A percentile compares a stretch with the other conserved stretches of the same genome.
Evolutionary conservation across 2,329 filamentous ascomycete species (phyloP).

Genomic region (Epichloe brachyelytri): DNA sequence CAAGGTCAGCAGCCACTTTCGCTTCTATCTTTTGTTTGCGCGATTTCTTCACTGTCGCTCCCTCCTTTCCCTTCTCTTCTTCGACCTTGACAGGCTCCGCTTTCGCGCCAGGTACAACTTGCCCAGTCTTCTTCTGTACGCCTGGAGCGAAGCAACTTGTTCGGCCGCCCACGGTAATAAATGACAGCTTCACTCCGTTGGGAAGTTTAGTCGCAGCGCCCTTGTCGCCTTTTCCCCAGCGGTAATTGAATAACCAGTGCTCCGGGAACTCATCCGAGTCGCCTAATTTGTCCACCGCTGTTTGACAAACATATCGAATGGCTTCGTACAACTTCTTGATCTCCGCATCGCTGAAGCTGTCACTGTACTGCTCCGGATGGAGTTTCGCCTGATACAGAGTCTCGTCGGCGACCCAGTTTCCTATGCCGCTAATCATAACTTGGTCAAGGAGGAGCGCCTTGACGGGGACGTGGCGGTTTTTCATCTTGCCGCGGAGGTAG

Average conservation of each 20-base stretch:
- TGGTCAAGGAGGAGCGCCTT: constrained; percentile 87
- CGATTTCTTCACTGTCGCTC: constrained; percentile 11
- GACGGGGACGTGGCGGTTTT: constrained; percentile 67
- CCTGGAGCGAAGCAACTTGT: constrained; percentile 82
- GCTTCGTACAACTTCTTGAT: constrained; percentile 58
- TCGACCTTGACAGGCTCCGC: constrained; percentile 25
- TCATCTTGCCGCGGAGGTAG: constrained; percentile 61
- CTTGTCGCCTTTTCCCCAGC: constrained; percentile 86
- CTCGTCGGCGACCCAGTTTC: constrained; percentile 96
- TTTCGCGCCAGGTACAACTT: constrained; percentile 28
- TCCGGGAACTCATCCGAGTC: constrained; percentile 77
- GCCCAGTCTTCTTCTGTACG: constrained; percentile 66
- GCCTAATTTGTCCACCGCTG: constrained; percentile 63
- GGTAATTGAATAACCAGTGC: constrained; percentile 77
- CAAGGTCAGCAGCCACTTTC: constrained; percentile 13
- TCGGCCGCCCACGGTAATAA: constrained; percentile 78
- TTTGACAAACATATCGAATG: constrained; percentile 67
- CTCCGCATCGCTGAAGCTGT: constrained; percentile 62
- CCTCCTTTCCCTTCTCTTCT: constrained; percentile 8
- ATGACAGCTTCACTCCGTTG: constrained; percentile 72
- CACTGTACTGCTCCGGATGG: constrained; percentile 86
- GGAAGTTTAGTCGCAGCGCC: constrained; percentile 53
- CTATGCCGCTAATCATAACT: constrained; percentile 77
- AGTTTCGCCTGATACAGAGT: constrained; percentile 79
- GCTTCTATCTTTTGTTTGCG: constrained; percentile 16